A percentile compares a stretch with the other conserved stretches of the same genome.
These are phyloP conservation scores for Saccharomycopsis sp. DNA, from an alignment of 805 yeast genomes.

Conservation along the genomic window DNA sequence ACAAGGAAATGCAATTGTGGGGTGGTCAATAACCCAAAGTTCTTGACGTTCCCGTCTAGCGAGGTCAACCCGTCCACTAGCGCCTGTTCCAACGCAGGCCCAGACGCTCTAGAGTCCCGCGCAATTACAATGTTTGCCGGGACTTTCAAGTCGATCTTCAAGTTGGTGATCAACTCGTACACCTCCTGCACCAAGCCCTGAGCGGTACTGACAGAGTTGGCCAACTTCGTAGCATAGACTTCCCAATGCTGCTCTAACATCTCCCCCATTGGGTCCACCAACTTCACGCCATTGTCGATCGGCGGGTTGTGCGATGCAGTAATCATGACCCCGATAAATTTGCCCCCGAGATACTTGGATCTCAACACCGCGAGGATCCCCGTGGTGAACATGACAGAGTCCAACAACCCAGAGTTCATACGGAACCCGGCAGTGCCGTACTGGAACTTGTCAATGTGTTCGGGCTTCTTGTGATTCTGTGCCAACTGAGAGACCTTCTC, in stretches of 20 bases:
- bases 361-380: constrained; percentile 78
- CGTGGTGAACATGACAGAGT: constrained; percentile 74
- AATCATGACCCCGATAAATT: constrained; percentile 88
- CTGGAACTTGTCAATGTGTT: constrained; percentile 33
- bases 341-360: constrained; percentile 59
- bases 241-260: constrained; percentile 89
- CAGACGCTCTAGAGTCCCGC: constrained; percentile 82
- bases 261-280: constrained; percentile 89
- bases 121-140: constrained; percentile 56
- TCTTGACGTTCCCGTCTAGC: constrained; percentile 36
- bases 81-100: constrained; percentile 53
- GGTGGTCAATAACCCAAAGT: constrained; percentile 74
- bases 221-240: constrained; percentile 63
- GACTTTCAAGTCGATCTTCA: constrained; percentile 37
- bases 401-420: constrained; percentile 56
- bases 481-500: too few species aligned
- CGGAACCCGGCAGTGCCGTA: constrained; percentile 99
- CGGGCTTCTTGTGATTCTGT: constrained; percentile 32
- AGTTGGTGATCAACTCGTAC: constrained; percentile 29
- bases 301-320: constrained; percentile 96
- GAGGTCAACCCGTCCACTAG: constrained; percentile 53
- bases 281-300: constrained; percentile 80
- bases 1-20: constrained; percentile 91
- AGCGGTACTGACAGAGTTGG: constrained; percentile 47
- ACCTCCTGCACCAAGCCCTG: constrained; percentile 37